These are phyloP conservation scores for Hypsizygus marmoreus DNA, from an alignment of 768 basidiomycete species.

Conservation along the genomic window DNA sequence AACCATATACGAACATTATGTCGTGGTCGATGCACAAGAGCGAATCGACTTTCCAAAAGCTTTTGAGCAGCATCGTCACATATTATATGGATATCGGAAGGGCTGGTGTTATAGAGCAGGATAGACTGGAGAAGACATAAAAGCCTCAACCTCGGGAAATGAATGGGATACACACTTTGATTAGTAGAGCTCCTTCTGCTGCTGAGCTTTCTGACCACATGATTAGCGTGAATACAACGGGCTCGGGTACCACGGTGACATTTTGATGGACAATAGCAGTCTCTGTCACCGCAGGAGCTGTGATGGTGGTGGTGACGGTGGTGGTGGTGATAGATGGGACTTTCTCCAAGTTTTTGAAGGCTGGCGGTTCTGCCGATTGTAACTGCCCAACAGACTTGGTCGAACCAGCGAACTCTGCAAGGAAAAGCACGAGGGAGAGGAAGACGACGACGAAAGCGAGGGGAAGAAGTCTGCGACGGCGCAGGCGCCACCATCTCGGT, in stretches of 20 bases:
- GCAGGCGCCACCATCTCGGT: slow-evolving; percentile 6
- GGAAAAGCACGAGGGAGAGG: slow-evolving; percentile 20
- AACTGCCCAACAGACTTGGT: background rate
- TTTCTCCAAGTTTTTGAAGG: slow-evolving; percentile 1
- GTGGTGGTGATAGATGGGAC: background rate
- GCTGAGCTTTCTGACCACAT: slow-evolving; percentile 46
- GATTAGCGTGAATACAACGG: slow-evolving; percentile 44
- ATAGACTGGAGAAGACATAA: slow-evolving; percentile 31
- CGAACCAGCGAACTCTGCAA: slow-evolving; percentile 12
- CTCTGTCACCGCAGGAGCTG: slow-evolving; percentile 13
- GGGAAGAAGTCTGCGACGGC: slow-evolving; percentile 21
- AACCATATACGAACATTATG: slow-evolving; percentile 41
- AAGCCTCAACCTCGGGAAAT: background rate
- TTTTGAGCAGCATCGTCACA: slow-evolving; percentile 45
- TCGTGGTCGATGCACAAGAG: slow-evolving; percentile 38
- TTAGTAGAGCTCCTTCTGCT: slow-evolving; percentile 40
- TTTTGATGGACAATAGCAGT: slow-evolving; percentile 9
- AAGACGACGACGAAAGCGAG: slow-evolving; percentile 13
- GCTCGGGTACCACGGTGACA: slow-evolving; percentile 19
- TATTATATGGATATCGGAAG: slow-evolving; percentile 44
- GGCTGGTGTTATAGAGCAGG: slow-evolving; percentile 39
- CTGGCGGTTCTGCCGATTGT: slow-evolving; percentile 2
- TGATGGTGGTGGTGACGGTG: slow-evolving; percentile 13
- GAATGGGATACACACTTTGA: slow-evolving; percentile 34
- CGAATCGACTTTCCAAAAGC: slow-evolving; percentile 38